Evolutionary conservation across 2,329 filamentous ascomycete species (phyloP), one percentile per base, ranked within the genome.

Genomic region (Colletotrichum australisinense): DNA sequence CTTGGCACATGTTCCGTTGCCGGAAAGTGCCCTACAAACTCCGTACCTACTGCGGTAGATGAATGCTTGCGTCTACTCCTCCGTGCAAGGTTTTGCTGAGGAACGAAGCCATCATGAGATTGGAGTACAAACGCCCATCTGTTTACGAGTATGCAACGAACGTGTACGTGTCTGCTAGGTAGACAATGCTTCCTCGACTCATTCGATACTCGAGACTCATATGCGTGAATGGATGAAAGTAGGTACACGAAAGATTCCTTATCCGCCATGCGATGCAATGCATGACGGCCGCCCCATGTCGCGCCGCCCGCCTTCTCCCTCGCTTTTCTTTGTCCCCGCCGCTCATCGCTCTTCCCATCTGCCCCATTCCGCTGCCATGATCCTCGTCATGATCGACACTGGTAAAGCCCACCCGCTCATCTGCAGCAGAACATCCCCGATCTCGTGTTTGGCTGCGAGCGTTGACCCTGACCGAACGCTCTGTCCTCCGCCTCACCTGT

Each of bases 401-500:
- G 32, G 35, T 52, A 46, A 26, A 24, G 22, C 14, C 14, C 63
- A 56, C 49, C 19, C n/a, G 28, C 42, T 30, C 46, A 38, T 56
- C 49, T 64, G 49, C 62, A 55, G 49, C 49, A 46, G 19, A 22
- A 19, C 32, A 38, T 24, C 30, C 42, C 63, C 42, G 42, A 55
- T 38, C 56, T 67, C 63, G 56, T 71, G 56, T 67, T 67, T 57
- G 63, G 57, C 24, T 42, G 32, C 57, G 53, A 49, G 42, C 46
- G 22, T 49, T 59, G 28, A 46, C 24, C 56, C 63, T 53, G 32
- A 55, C 42, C 19, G 42, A 42, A 28, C 46, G 63, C 63, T 71
- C 68, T 60, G 63, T 67, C 42, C 68, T 67, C 67, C 62, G 67
- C 67, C 67, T 66, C 67, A 58, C 26, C 62, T 66, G 42, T 28